A percentile compares a stretch with the other conserved stretches of the same genome.
Evolutionary conservation across 1,284 basidiomycete genomes (phyloP).

Genomic region (Pseudozyma thailandica): DNA sequence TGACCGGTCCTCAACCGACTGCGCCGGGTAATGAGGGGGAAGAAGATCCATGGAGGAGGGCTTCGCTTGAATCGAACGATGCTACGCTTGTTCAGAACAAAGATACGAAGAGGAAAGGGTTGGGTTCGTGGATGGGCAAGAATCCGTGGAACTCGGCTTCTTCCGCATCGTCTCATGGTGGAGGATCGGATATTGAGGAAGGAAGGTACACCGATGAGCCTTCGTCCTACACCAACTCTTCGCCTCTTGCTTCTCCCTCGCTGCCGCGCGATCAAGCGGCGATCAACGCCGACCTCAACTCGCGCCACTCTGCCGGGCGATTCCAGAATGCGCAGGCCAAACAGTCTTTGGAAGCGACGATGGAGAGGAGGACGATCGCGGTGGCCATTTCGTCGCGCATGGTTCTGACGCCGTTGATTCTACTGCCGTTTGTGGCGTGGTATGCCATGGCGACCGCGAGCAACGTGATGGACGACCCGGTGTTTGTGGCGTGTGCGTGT

Average conservation of each 20-base stretch:
- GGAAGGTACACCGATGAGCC: conserved; percentile 33
- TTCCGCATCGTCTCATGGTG: conserved; percentile 18
- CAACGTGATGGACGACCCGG: conserved; percentile 72
- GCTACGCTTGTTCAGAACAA: conserved; percentile 34
- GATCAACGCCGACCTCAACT: conserved; percentile 48
- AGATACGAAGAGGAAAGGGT: conserved; percentile 25
- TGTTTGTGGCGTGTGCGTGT: conserved; percentile 83
- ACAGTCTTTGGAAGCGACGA: conserved; percentile 19
- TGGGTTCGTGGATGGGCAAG: conserved; percentile 49
- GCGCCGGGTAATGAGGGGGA: conserved; percentile 9
- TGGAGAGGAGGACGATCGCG: conserved; percentile 77
- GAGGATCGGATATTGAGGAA: conserved; percentile 39
- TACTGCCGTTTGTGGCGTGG: conserved; percentile 69
- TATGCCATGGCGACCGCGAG: conserved; percentile 41
- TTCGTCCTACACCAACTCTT: conserved; percentile 2
- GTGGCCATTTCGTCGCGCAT: conserved; percentile 83
- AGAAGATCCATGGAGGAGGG: conserved; percentile 43
- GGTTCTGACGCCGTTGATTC: conserved; percentile 82
- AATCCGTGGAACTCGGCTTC: conserved; percentile 53
- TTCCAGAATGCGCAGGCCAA: conserved; percentile 26
- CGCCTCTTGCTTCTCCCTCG: neutral
- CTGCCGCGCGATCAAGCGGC: conserved; percentile 18
- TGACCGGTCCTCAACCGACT: conserved; percentile 35
- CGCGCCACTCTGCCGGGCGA: conserved; percentile 28
- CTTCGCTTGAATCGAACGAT: conserved; percentile 29